Evolutionary conservation across 495 filamentous ascomycete genomes (phyloP), one percentile per base, ranked within the genome.

Genomic region (Cryomyces minteri): DNA sequence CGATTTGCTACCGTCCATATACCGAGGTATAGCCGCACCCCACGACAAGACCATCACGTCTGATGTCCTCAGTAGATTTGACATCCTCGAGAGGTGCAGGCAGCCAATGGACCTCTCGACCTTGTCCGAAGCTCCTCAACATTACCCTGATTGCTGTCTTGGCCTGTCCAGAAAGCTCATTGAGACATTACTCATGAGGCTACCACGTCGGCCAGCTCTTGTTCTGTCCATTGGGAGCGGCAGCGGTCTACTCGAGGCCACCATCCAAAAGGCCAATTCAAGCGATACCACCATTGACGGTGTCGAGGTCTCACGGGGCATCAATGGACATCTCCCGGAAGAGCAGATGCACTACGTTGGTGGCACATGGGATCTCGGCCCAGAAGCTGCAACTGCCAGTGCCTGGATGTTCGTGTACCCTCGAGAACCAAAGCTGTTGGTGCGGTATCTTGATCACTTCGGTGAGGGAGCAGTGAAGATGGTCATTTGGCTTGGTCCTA

Each of bases 151-250:
- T 42, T 71, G 67, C 57, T 75, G 72, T 45, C 53, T 67, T n/a
- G 57, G 58, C 32, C 53, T 76, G 25, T 75, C 72, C 33, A 54
- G 29, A 29, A 57, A 58, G 10, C 46, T 76, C 5, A 48, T 70
- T 28, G 28, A 51, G 33, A 44, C 51, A 14, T 44, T 75, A 2
- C 44, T 48, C 6, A 44, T 41, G 9, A 47, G 64, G n/a, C 62
- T 76, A 10, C 69, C 71, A 8, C 33, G 51, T 28, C 34, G 48
- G 11, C 67, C 70, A 4, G 47, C 12, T 5, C 58, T 67, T 50
- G 63, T 59, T 5, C 48, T 74, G 37, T 76, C 73, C 2, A 59
- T 77, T 12, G 73, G 73, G 48, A 68, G 67, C 47, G 73, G 73
- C 38, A 63, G 57, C 18, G 73, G 72, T 6, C 57, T 76, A 4